Base-by-base conservation (phyloP, 2,329 filamentous ascomycete genomes). In the Neonectria punicea region DNA sequence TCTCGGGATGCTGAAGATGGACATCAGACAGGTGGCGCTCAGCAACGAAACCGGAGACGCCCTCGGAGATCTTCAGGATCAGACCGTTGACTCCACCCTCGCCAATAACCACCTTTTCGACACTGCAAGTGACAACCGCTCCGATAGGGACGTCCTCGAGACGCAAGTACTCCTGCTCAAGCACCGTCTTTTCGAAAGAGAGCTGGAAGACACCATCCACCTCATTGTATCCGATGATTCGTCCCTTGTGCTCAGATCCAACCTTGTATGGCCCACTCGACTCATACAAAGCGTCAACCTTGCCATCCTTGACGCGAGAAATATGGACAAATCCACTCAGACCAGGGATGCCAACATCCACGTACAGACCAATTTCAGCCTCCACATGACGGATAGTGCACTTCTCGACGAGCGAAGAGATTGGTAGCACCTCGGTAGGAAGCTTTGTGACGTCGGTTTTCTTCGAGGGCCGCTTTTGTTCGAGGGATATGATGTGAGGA, bases 241-340 rank as follows among this genome's bases (percentile, higher is more conserved):
- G 90, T 44, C 92, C 93, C 56, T 90, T 88, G 79, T 99, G 96
- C 16, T 86, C 87, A 0, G 94, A 91, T 44, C 89, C 93, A 20
- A 92, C 76, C 78, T 93, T 92, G 82, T 90, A 98, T 2, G 91
- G 86, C 0, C 96, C 96, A 18, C 89, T 90, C 4, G 89, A 85
- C 68, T 93, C 89, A 14, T 93, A 92, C 5, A 99, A 84, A 1
- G 88, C 88, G 68, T 98, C 96, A 58, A 98, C 87, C 78, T 96
- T 97, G 70, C 91, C 91, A 77, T 99, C 95, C 64, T 95, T 92
- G 66, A 99, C 87, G 68, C 93, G 89, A 1, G 96, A 99, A 69
- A 99, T 97, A 78, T 99, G 96, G 22, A 97, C 94, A 75, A 98
- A 99, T 10, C 93, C 93, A n/a, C 88, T 84, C 3, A 95, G 83